phyloP scores from a whole-genome alignment of 768 basidiomycete species.

The Chlorophyllum brunneum region DNA sequence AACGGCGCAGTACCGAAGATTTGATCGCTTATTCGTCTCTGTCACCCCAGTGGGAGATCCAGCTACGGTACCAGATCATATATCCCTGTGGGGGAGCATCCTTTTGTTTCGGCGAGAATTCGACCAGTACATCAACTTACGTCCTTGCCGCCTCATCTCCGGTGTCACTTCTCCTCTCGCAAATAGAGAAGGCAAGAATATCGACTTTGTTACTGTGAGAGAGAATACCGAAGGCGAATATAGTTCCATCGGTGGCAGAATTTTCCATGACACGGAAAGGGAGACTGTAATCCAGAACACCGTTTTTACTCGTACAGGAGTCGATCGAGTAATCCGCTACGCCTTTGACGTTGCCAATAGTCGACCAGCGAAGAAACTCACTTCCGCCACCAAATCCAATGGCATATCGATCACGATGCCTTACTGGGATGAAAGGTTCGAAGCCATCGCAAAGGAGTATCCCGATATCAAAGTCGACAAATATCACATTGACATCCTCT shows the following conservation, averaged over 20 bases:
- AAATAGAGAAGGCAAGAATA: conserved; percentile 34
- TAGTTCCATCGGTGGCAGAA: conserved; percentile 43
- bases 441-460: conserved; percentile 46
- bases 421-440: conserved; percentile 44
- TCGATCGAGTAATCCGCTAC: conserved; percentile 46
- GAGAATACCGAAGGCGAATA: conserved; percentile 59
- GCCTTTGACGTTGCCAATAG: conserved; percentile 49
- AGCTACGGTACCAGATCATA: conserved; percentile 49
- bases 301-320: conserved; percentile 46
- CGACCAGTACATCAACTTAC: conserved; percentile 46
- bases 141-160: conserved; percentile 45
- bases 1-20: conserved; percentile 3
- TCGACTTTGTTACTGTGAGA: conserved; percentile 52
- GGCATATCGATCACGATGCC: conserved; percentile 47
- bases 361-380: conserved; percentile 45
- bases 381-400: conserved; percentile 51
- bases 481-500: conserved; percentile 51
- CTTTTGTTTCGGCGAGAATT: conserved; percentile 49
- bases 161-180: conserved; percentile 45
- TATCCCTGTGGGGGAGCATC: conserved; percentile 51
- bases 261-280: conserved; percentile 36
- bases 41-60: conserved; percentile 39
- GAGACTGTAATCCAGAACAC: conserved; percentile 42
- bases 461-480: conserved; percentile 46
- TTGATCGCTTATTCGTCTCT: conserved; percentile 14